Conservation (phyloP, 176 grass and related monocot species). For the Urochloa ruziziensis region DNA sequence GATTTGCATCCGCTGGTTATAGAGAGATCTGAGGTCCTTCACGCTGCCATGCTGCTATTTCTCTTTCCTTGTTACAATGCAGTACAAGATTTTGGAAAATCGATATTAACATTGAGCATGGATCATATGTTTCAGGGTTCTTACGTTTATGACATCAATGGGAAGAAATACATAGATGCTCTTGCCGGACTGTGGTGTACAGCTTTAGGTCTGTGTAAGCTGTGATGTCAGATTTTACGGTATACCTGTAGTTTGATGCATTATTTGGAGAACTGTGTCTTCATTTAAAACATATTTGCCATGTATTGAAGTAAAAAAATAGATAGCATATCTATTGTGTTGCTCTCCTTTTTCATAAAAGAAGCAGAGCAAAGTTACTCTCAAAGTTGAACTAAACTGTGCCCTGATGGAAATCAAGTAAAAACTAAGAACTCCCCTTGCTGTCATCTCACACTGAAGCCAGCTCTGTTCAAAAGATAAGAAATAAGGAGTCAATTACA, state of each 20-base stretch:
- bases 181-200: slow-evolving; percentile 94
- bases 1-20: slow-evolving; percentile 82
- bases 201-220: slow-evolving; percentile 63
- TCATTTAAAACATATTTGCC: background rate
- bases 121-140: slow-evolving; percentile 51
- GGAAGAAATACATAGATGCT: slow-evolving; percentile 90
- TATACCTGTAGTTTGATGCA: background rate
- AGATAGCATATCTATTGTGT: background rate
- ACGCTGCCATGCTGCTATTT: background rate
- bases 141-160: slow-evolving; percentile 89
- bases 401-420: background rate
- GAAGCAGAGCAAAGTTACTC: background rate
- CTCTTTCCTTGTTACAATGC: background rate
- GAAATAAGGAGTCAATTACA: background rate
- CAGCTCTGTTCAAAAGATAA: background rate
- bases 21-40: slow-evolving; percentile 80
- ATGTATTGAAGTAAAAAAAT: background rate
- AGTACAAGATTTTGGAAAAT: background rate
- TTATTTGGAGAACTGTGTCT: background rate
- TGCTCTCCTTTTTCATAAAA: background rate
- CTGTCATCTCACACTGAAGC: background rate
- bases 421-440: background rate
- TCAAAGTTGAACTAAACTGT: background rate
- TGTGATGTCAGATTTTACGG: background rate
- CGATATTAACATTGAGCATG: background rate